phyloP scores from a whole-genome alignment of 2,329 filamentous ascomycete species.

The Graphilbum fragrans region DNA sequence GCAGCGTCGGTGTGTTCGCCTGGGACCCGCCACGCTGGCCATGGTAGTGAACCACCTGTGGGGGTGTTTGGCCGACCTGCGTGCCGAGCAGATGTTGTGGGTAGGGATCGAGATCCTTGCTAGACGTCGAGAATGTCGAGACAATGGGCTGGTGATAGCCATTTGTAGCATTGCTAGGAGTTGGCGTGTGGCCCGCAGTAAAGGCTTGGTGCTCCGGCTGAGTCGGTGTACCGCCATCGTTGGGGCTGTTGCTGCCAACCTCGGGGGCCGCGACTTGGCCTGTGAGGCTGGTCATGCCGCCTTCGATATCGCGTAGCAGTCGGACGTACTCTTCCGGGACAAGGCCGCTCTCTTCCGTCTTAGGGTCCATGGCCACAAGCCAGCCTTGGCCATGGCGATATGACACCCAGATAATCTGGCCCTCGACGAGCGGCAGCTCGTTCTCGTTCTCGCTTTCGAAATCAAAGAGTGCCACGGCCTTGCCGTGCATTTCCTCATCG shows the following conservation, averaged over 20 bases:
- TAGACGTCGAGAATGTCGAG: constrained; percentile 59
- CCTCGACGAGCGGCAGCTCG: constrained; percentile 82
- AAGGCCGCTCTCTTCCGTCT: constrained; percentile 84
- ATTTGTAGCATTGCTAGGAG: constrained; percentile 34
- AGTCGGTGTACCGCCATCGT: constrained; percentile 47
- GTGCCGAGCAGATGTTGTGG: constrained; percentile 52
- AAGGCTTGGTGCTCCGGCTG: constrained; percentile 42
- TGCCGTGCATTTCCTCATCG: constrained; percentile 96
- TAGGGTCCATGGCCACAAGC: constrained; percentile 92
- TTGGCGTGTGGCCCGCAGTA: constrained; percentile 29
- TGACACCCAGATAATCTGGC: constrained; percentile 91
- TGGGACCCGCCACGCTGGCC: constrained; percentile 56
- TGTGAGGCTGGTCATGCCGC: constrained; percentile 65
- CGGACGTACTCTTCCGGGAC: constrained; percentile 96
- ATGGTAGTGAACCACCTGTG: constrained; percentile 56
- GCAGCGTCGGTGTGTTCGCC: constrained; percentile 48
- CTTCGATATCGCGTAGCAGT: constrained; percentile 83
- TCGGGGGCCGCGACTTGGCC: constrained; percentile 38
- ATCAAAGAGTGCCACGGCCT: constrained; percentile 88
- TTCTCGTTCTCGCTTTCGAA: constrained; percentile 95
- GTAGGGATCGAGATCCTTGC: constrained; percentile 56
- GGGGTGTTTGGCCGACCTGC: constrained; percentile 49
- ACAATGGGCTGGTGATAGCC: constrained; percentile 58
- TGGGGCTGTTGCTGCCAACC: constrained; percentile 35
- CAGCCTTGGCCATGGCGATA: constrained; percentile 95